These are phyloP conservation scores for Gnomoniopsis sp. DNA, from an alignment of 2,329 filamentous ascomycete species.

Conservation along the genomic window DNA sequence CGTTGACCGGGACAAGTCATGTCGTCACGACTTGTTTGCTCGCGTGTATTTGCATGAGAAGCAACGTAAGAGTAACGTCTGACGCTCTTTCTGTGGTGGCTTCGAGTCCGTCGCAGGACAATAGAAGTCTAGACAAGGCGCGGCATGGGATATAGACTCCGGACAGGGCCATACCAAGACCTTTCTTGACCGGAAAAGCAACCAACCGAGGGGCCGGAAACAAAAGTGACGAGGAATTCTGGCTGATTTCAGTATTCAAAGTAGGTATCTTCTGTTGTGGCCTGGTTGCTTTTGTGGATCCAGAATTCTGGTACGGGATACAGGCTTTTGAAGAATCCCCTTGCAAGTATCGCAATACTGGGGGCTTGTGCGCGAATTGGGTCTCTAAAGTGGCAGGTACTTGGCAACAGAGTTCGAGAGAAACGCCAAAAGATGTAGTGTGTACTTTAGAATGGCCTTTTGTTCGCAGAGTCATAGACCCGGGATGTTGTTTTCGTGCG, in stretches of 20 bases:
- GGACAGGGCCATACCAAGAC: neutral
- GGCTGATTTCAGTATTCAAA: no score
- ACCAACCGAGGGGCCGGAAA: no score
- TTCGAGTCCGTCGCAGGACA: neutral
- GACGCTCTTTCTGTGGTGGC: neutral
- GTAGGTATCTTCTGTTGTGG: no score
- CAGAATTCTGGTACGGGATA: no score
- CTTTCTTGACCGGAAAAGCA: no score
- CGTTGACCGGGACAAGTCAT: constrained; percentile 1
- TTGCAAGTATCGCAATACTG: no score
- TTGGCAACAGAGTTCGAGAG: neutral
- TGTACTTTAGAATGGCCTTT: neutral
- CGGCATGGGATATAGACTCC: neutral
- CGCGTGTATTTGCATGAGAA: neutral
- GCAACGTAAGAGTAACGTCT: constrained; percentile 1
- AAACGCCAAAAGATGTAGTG: neutral
- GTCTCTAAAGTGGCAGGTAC: neutral
- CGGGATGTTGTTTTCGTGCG: neutral
- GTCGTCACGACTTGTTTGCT: constrained; percentile 14
- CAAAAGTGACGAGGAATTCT: no score
- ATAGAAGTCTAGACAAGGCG: neutral
- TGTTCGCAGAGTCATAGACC: neutral
- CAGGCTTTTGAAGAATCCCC: no score
- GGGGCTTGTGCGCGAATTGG: no score
- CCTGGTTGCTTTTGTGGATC: no score